phyloP scores from a whole-genome alignment of 495 filamentous ascomycete genomes.

The Polyplosphaeria fusca region DNA sequence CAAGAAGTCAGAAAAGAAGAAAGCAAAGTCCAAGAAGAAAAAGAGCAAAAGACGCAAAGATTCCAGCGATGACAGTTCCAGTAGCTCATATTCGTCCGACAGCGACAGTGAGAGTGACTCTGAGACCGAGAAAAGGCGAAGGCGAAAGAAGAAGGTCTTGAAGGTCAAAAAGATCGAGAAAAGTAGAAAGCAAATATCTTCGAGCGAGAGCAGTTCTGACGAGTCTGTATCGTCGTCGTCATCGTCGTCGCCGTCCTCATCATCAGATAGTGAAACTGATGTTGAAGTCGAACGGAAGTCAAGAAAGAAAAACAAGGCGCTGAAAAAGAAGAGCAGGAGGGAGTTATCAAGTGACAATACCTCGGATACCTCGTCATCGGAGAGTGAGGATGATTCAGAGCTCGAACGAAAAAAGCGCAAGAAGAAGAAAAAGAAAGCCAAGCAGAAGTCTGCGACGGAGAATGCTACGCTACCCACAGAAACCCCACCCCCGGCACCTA shows the following conservation, averaged over 20 bases:
- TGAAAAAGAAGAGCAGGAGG: too few species aligned
- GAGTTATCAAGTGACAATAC: too few species aligned
- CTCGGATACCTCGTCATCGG: constrained; percentile 11
- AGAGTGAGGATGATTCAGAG: constrained; percentile 21
- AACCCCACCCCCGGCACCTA: too few species aligned
- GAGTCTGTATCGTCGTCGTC: too few species aligned
- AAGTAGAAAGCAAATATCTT: constrained; percentile 11
- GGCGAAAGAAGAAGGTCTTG: constrained; percentile 12
- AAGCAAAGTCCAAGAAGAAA: constrained; percentile 11
- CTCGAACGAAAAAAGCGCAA: constrained; percentile 7
- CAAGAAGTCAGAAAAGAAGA: constrained; percentile 7
- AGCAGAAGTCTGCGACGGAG: constrained; percentile 4
- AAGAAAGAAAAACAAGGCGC: too few species aligned
- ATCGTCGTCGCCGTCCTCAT: too few species aligned
- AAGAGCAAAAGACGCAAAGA: constrained; percentile 35
- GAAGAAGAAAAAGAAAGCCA: constrained; percentile 11
- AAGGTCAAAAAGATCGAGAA: constrained; percentile 28
- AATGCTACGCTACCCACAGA: background rate
- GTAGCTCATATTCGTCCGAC: background rate
- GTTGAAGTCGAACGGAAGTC: too few species aligned
- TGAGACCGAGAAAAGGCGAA: constrained; percentile 11
- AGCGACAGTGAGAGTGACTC: background rate
- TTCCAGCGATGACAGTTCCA: background rate
- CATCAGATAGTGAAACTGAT: too few species aligned
- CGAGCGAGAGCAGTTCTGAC: background rate